A percentile compares a stretch with the other conserved stretches of the same genome.
Evolutionary conservation across 164 flowering plant species (phyloP).

Genomic region (Cinnamomum chago): DNA sequence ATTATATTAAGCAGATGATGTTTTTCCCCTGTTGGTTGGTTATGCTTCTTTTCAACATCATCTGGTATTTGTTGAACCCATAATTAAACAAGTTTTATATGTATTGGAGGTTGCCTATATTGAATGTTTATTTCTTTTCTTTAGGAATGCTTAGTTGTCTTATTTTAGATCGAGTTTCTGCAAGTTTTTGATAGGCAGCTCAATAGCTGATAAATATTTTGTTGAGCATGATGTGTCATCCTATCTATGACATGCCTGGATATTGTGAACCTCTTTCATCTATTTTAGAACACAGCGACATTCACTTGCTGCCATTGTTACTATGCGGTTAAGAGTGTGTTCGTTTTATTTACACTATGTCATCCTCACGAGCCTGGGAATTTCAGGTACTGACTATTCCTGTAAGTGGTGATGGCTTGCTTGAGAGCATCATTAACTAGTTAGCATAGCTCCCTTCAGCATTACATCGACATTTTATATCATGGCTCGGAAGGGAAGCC

Average conservation of each 20-base stretch:
- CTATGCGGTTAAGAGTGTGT: not conserved
- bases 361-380: too few relatives aligned
- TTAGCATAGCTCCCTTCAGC: slow-evolving; percentile 5
- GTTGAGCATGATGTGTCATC: not conserved
- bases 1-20: not conserved
- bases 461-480: not conserved
- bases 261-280: not conserved
- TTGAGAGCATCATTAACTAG: not conserved
- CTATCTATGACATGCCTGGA: not conserved
- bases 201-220: not conserved
- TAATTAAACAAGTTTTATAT: not conserved
- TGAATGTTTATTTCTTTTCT: not conserved
- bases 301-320: not conserved
- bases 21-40: not conserved
- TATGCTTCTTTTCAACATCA: not conserved
- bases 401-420: slow-evolving; percentile 4
- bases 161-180: not conserved
- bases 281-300: not conserved
- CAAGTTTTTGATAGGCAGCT: not conserved
- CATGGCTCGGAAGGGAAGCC: slow-evolving; percentile 72
- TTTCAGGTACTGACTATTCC: not conserved
- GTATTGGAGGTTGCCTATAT: not conserved
- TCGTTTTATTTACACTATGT: not conserved
- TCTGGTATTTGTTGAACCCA: slow-evolving; percentile 1
- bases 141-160: not conserved